These are phyloP conservation scores for Colletotrichum limetticola DNA, from an alignment of 2,329 filamentous ascomycete genomes.

Conservation along the genomic window DNA sequence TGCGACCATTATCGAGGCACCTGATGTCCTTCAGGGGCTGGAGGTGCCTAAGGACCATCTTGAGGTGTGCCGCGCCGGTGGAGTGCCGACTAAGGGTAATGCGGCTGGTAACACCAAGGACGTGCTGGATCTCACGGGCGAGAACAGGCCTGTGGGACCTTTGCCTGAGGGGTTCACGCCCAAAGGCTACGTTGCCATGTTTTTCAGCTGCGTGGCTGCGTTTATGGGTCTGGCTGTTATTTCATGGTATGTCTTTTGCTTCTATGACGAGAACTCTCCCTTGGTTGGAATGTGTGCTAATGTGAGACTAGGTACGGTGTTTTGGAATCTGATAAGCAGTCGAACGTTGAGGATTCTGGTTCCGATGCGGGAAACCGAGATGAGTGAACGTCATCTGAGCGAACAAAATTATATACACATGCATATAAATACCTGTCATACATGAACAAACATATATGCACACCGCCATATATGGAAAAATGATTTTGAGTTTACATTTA, in stretches of 20 bases:
- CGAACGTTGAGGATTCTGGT: not conserved
- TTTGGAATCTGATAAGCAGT: conserved; percentile 24
- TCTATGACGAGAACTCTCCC: not conserved
- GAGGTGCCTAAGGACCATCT: conserved; percentile 52
- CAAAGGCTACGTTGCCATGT: conserved; percentile 36
- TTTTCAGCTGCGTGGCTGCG: conserved; percentile 34
- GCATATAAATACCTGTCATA: not conserved
- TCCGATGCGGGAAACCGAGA: conserved; percentile 2
- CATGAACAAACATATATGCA: not conserved
- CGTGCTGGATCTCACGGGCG: conserved; percentile 57
- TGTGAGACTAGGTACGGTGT: conserved; percentile 15
- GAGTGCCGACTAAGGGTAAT: conserved; percentile 62
- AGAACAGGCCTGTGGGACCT: conserved; percentile 31
- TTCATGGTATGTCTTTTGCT: conserved; percentile 26
- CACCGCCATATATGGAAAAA: not conserved
- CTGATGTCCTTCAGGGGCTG: conserved; percentile 55
- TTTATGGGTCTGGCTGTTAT: conserved; percentile 33
- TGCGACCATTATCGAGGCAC: conserved; percentile 49
- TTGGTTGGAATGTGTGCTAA: not conserved
- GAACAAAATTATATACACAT: not conserved
- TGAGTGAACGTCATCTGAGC: not conserved
- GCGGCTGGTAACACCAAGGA: conserved; percentile 68
- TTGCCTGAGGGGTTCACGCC: conserved; percentile 36
- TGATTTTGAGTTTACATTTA: not conserved
- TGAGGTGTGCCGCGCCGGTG: conserved; percentile 47